phyloP scores from a whole-genome alignment of 2,329 filamentous ascomycete genomes.

The Aspergillus fumigatus region DNA sequence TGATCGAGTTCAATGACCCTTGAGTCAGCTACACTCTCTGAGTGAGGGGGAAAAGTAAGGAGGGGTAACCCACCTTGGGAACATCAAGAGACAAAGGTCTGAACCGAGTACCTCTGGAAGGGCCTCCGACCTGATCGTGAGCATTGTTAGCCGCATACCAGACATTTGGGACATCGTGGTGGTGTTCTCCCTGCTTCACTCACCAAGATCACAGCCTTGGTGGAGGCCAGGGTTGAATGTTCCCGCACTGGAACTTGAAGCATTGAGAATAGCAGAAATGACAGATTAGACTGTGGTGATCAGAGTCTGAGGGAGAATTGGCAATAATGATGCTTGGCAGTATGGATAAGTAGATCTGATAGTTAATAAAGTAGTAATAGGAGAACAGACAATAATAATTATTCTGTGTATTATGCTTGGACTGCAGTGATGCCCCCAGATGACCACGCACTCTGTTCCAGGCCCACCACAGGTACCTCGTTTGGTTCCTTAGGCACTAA shows the following conservation, averaged over 20 bases:
- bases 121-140: slow-evolving; percentile 73
- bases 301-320: background rate
- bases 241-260: slow-evolving; percentile 45
- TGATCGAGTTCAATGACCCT: slow-evolving; percentile 32
- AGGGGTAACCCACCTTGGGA: slow-evolving; percentile 66
- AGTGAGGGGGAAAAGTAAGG: slow-evolving; percentile 15
- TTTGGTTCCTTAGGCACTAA: background rate
- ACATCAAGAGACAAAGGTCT: slow-evolving; percentile 91
- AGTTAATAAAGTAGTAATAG: background rate
- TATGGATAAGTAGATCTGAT: background rate
- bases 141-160: slow-evolving; percentile 26
- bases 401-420: background rate
- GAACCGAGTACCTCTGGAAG: slow-evolving; percentile 92
- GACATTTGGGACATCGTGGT: background rate
- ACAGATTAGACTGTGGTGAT: background rate
- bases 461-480: background rate
- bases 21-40: background rate
- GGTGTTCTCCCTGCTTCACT: slow-evolving; percentile 20
- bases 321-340: background rate
- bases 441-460: slow-evolving; percentile 5
- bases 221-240: slow-evolving; percentile 52
- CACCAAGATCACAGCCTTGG: slow-evolving; percentile 94
- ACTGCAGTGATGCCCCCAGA: background rate
- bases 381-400: background rate
- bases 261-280: slow-evolving; percentile 28